Conservation (phyloP, 805 yeast genomes). For the Henningerozyma blattae region DNA sequence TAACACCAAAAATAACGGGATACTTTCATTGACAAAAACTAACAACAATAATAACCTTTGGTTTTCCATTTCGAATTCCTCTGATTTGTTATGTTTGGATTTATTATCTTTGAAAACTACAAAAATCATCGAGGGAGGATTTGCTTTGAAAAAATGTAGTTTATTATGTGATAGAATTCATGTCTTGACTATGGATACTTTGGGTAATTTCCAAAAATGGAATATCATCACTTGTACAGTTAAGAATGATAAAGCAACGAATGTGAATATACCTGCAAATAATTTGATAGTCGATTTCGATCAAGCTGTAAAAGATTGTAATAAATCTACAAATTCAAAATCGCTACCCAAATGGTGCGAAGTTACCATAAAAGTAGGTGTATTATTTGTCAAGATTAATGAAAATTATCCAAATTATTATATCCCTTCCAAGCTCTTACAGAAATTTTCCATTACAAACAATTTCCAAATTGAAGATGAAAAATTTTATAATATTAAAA, state of each 20-base stretch:
- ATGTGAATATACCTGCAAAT: constrained; percentile 28
- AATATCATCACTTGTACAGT: constrained; percentile 49
- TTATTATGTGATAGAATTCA: constrained; percentile 62
- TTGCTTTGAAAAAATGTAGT: constrained; percentile 45
- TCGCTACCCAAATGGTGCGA: constrained; percentile 79
- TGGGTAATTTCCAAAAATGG: constrained; percentile 50
- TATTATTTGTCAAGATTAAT: constrained; percentile 39
- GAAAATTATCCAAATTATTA: background rate
- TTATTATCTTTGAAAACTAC: constrained; percentile 22
- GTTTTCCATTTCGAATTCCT: constrained; percentile 11
- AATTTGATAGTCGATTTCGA: background rate
- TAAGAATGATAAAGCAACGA: constrained; percentile 26
- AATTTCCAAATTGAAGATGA: constrained; percentile 8
- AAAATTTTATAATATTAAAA: constrained; percentile 38
- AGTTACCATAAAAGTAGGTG: constrained; percentile 67
- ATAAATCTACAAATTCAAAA: constrained; percentile 43
- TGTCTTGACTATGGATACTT: constrained; percentile 56
- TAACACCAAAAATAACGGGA: background rate
- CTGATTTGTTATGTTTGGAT: constrained; percentile 7
- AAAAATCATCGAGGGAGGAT: constrained; percentile 32
- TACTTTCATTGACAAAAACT: background rate
- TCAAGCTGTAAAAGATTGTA: constrained; percentile 14
- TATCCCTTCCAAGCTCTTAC: background rate
- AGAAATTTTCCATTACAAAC: background rate
- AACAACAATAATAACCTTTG: constrained; percentile 4